phyloP scores from a whole-genome alignment of 1,139 yeast species.

The Yamadazyma buinensis region DNA sequence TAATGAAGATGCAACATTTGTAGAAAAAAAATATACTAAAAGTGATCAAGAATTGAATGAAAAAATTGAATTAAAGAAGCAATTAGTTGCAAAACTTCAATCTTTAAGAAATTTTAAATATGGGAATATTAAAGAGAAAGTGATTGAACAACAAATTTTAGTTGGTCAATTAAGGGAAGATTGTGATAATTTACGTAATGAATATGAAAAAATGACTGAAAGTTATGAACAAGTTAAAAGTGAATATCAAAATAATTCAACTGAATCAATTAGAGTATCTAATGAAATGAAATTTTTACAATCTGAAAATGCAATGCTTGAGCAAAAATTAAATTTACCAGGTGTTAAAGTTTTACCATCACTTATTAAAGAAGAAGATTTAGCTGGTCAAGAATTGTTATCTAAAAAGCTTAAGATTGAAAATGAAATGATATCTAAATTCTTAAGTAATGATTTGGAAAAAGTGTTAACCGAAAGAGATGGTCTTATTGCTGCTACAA shows the following conservation, averaged over 20 bases:
- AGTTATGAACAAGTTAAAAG: slow-evolving; percentile 42
- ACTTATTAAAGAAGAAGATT: slow-evolving; percentile 33
- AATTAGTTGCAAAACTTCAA: slow-evolving; percentile 16
- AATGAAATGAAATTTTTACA: slow-evolving; percentile 25
- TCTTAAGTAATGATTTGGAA: slow-evolving; percentile 33
- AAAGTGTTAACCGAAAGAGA: slow-evolving; percentile 38
- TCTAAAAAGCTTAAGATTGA: slow-evolving; percentile 25
- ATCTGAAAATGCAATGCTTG: slow-evolving; percentile 24
- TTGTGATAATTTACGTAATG: slow-evolving; percentile 12
- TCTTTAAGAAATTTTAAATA: slow-evolving; percentile 14
- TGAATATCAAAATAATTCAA: slow-evolving; percentile 51
- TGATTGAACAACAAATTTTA: slow-evolving; percentile 24
- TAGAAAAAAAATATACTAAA: slow-evolving; percentile 46
- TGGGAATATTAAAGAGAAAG: slow-evolving; percentile 6
- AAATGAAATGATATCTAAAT: slow-evolving; percentile 32
- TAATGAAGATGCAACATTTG: slow-evolving; percentile 46
- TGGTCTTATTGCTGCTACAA: slow-evolving; percentile 25
- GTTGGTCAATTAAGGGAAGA: slow-evolving; percentile 22
- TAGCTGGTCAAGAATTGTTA: slow-evolving; percentile 24
- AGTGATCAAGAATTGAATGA: slow-evolving; percentile 30
- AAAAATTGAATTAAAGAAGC: slow-evolving; percentile 15
- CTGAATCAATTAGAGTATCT: slow-evolving; percentile 53
- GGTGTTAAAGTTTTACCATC: slow-evolving; percentile 42
- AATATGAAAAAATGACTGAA: slow-evolving; percentile 21
- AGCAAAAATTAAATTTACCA: slow-evolving; percentile 38